Conservation (phyloP, 192 early-diverging fungal genomes). For the Linnemannia exigua region DNA sequence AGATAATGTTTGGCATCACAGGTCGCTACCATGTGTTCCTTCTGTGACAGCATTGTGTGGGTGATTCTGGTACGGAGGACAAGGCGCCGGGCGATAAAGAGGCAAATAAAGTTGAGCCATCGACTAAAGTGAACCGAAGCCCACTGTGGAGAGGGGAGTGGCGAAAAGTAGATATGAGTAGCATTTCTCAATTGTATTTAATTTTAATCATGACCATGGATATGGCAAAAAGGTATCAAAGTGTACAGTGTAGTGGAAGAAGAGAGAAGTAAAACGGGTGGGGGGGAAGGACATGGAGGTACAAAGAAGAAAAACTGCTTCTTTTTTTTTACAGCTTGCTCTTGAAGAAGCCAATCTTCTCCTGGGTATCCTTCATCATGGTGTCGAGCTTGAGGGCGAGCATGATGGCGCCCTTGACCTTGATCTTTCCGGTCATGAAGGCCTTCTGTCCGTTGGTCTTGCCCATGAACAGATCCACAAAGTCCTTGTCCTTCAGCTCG, state of each 20-base stretch:
- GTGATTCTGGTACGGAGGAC: no score
- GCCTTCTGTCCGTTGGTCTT: constrained; percentile 93
- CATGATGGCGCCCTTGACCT: constrained; percentile 84
- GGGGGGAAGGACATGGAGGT: neutral
- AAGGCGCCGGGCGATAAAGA: no score
- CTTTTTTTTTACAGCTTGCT: constrained; percentile 75
- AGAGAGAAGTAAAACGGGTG: neutral
- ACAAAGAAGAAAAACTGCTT: constrained; percentile 10
- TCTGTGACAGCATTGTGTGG: no score
- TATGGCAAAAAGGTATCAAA: neutral
- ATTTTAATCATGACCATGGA: neutral
- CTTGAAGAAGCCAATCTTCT: constrained; percentile 58
- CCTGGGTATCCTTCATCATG: constrained; percentile 74
- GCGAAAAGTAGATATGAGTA: no score
- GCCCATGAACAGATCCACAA: constrained; percentile 87
- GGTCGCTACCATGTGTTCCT: no score
- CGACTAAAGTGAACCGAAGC: no score
- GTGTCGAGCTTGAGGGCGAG: constrained; percentile 80
- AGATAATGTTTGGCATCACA: no score
- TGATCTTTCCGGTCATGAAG: constrained; percentile 93
- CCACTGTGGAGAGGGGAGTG: no score
- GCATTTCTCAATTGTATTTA: no score
- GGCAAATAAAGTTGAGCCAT: no score
- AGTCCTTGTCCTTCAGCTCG: constrained; percentile 83
- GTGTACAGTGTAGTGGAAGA: no score